Evolutionary conservation across 495 filamentous ascomycete species (phyloP).

Genomic region (Pyrenopolyporus hunteri): DNA sequence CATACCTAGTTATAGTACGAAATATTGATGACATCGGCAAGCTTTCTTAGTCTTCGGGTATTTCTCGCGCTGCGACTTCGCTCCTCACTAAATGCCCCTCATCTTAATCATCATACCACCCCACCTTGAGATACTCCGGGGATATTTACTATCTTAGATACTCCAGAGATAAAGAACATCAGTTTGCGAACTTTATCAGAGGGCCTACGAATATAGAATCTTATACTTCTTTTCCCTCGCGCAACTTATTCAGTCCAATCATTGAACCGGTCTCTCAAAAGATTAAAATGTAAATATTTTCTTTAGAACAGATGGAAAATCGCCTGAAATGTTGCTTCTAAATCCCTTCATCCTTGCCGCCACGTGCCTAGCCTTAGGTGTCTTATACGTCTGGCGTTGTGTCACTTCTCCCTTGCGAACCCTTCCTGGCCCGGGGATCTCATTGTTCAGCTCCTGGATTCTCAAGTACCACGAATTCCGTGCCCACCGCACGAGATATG

Average conservation of each 20-base stretch:
- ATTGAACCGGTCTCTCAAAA: no score
- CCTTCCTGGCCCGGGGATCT: constrained; percentile 61
- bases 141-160: no score
- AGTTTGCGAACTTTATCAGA: no score
- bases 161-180: constrained; percentile 17
- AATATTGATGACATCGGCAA: no score
- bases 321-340: constrained; percentile 35
- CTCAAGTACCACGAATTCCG: constrained; percentile 65
- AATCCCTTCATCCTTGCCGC: constrained; percentile 32
- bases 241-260: no score
- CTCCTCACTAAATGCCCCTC: constrained; percentile 18
- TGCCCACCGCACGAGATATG: constrained; percentile 57
- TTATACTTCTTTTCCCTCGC: no score
- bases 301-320: no score
- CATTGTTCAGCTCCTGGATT: constrained; percentile 57
- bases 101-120: constrained; percentile 6
- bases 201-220: no score
- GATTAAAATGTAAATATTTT: no score
- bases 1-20: no score
- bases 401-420: constrained; percentile 50
- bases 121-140: constrained; percentile 9
- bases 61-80: no score
- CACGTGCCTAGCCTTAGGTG: constrained; percentile 20
- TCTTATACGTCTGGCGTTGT: constrained; percentile 33
- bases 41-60: no score